Conservation (phyloP, 1,284 basidiomycete genomes). For the Cerioporus squamosus region DNA sequence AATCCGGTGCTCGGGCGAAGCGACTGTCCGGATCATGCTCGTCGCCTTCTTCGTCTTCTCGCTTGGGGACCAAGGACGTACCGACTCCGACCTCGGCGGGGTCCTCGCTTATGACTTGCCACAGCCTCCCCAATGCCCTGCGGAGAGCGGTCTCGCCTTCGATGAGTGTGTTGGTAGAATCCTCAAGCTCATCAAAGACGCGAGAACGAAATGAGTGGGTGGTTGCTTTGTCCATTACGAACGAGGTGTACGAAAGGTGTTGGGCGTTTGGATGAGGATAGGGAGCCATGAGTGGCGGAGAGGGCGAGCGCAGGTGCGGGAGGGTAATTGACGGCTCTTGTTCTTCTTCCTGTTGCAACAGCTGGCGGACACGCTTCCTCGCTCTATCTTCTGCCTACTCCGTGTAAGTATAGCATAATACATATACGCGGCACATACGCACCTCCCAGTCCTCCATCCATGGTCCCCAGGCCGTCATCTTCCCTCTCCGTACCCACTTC, state of each 20-base stretch:
- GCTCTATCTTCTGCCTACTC: slow-evolving; percentile 76
- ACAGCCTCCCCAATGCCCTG: slow-evolving; percentile 73
- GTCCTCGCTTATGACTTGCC: slow-evolving; percentile 79
- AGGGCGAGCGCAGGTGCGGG: slow-evolving; percentile 49
- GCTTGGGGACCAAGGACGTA: slow-evolving; percentile 60
- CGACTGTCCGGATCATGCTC: slow-evolving; percentile 54
- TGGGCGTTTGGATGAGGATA: slow-evolving; percentile 67
- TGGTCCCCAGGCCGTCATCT: slow-evolving; percentile 79
- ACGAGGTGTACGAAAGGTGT: slow-evolving; percentile 78
- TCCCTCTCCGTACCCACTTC: slow-evolving; percentile 77
- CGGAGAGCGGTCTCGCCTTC: slow-evolving; percentile 76
- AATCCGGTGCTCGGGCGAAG: slow-evolving; percentile 63
- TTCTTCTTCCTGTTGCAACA: slow-evolving; percentile 55
- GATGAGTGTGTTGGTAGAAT: slow-evolving; percentile 77
- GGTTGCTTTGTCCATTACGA: slow-evolving; percentile 82
- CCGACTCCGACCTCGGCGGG: slow-evolving; percentile 37
- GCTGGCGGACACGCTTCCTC: slow-evolving; percentile 71
- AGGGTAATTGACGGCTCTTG: slow-evolving; percentile 42
- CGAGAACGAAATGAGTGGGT: slow-evolving; percentile 80
- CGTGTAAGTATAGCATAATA: not conserved
- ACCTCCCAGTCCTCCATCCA: slow-evolving; percentile 84
- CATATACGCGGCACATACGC: slow-evolving; percentile 28
- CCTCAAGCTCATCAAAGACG: slow-evolving; percentile 75
- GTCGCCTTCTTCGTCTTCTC: slow-evolving; percentile 61
- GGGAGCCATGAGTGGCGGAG: slow-evolving; percentile 56